A percentile compares a stretch with the other conserved stretches of the same genome.
Evolutionary conservation across 345 rosid species (phyloP).

Genomic region (Gossypium ekmanianum): DNA sequence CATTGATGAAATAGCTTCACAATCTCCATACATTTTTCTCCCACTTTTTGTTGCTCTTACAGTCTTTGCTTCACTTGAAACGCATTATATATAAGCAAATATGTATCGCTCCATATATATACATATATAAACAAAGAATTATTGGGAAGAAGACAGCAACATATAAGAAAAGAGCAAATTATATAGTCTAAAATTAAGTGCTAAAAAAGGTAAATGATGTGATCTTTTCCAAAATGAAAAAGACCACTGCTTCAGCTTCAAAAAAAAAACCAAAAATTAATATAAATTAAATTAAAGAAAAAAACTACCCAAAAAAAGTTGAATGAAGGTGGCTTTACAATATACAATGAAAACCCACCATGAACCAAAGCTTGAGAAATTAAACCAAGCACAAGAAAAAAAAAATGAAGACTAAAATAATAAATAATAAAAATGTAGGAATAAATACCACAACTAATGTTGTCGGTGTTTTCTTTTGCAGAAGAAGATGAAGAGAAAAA

Average conservation of each 20-base stretch:
- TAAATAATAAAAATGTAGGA: not conserved
- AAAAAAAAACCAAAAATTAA: no score
- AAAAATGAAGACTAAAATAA: not conserved
- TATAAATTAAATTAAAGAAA: no score
- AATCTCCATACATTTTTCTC: slow-evolving; percentile 56
- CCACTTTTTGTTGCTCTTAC: not conserved
- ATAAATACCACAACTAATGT: no score
- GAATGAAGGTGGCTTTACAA: no score
- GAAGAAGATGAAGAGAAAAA: no score
- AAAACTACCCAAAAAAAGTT: no score
- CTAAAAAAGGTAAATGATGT: not conserved
- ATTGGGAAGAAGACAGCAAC: not conserved
- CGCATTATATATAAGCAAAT: not conserved
- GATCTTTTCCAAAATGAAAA: not conserved
- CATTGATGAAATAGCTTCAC: slow-evolving; percentile 62
- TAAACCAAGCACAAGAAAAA: not conserved
- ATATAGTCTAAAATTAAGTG: not conserved
- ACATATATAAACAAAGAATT: no score
- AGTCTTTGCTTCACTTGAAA: slow-evolving; percentile 10
- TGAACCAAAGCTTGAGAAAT: not conserved
- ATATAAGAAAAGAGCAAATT: not conserved
- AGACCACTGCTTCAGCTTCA: no score
- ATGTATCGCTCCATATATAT: no score
- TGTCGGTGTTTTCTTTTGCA: no score
- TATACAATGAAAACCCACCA: not conserved